Evolutionary conservation across 805 yeast species (phyloP).

Genomic region (Isabelozyma pseudorhagii): DNA sequence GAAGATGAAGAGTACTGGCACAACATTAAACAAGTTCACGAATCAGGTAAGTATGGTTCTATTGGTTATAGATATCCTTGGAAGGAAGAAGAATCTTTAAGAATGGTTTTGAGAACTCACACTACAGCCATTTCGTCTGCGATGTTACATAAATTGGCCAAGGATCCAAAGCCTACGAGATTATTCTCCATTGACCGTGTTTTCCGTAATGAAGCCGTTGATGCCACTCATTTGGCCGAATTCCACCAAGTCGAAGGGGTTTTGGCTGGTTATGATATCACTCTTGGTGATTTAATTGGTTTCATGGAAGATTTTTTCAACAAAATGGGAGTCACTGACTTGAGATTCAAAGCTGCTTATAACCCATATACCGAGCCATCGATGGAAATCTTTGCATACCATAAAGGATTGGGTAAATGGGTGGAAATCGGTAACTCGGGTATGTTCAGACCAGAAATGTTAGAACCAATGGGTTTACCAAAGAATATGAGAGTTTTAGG

Average conservation of each 20-base stretch:
- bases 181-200: constrained; percentile 96
- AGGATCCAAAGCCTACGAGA: constrained; percentile 85
- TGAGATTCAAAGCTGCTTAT: constrained; percentile 97
- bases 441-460: constrained; percentile 99
- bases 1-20: constrained; percentile 76
- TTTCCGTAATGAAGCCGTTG: constrained; percentile 99
- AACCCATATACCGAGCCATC: constrained; percentile 99
- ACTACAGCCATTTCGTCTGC: constrained; percentile 92
- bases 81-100: constrained; percentile 86
- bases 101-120: constrained; percentile 94
- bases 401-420: constrained; percentile 92
- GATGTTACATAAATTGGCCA: constrained; percentile 83
- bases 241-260: constrained; percentile 99
- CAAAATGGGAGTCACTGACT: constrained; percentile 94
- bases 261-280: constrained; percentile 90
- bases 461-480: constrained; percentile 97
- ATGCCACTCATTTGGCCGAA: constrained; percentile 98
- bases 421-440: constrained; percentile 99
- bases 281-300: constrained; percentile 94
- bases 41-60: constrained; percentile 87
- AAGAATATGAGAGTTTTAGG: constrained; percentile 91
- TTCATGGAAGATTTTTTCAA: constrained; percentile 97
- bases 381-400: constrained; percentile 96
- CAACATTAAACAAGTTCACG: constrained; percentile 79
- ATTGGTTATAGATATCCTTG: constrained; percentile 98